Evolutionary conservation across 306 rosid species (phyloP).

Genomic region (Citrullus mucosospermus): DNA sequence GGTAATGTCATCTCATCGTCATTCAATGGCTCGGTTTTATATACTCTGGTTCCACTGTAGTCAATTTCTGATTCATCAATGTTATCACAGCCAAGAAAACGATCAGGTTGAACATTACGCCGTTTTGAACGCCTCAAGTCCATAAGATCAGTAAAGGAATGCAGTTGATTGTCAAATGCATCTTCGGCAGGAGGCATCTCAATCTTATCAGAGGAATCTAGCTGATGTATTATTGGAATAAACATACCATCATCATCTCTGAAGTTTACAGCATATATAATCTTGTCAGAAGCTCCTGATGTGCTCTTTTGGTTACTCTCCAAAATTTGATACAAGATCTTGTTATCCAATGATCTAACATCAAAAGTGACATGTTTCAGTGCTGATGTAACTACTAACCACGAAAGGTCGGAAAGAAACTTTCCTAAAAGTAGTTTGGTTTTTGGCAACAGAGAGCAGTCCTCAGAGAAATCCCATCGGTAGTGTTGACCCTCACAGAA

Average conservation of each 20-base stretch:
- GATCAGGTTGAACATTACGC: slow-evolving; percentile 66
- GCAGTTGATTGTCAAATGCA: slow-evolving; percentile 14
- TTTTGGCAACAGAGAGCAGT: slow-evolving; percentile 37
- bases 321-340: slow-evolving; percentile 59
- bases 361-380: slow-evolving; percentile 46
- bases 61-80: slow-evolving; percentile 48
- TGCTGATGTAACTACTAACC: slow-evolving; percentile 60
- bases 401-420: slow-evolving; percentile 53
- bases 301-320: slow-evolving; percentile 13
- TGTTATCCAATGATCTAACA: slow-evolving; percentile 49
- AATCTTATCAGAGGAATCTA: slow-evolving; percentile 18
- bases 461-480: slow-evolving; percentile 67
- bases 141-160: slow-evolving; percentile 18
- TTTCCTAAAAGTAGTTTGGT: slow-evolving; percentile 62
- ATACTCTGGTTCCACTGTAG: slow-evolving; percentile 36
- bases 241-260: slow-evolving; percentile 31
- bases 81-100: slow-evolving; percentile 54
- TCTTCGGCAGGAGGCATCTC: slow-evolving; percentile 12
- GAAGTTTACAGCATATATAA: slow-evolving; percentile 37
- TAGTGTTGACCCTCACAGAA: slow-evolving; percentile 38
- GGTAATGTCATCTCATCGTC: slow-evolving; percentile 60
- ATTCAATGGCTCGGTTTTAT: slow-evolving; percentile 23
- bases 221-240: slow-evolving; percentile 34
- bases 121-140: slow-evolving; percentile 85
- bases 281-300: slow-evolving; percentile 17